Conservation (phyloP, 139 green algal genomes). For the Picochlorum sp. region DNA sequence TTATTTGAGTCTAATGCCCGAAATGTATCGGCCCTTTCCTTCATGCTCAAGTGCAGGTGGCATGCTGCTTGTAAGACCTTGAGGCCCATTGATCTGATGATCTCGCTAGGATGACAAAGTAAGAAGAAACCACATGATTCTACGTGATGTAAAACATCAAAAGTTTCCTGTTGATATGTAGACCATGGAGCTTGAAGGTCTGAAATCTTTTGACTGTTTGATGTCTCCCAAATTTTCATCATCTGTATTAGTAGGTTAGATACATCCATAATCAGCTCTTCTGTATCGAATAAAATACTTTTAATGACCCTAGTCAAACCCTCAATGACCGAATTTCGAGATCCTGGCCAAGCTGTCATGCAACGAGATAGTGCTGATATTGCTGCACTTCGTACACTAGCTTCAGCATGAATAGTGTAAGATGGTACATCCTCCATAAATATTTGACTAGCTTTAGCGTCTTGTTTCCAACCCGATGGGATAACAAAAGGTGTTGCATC, state of each 20-base stretch:
- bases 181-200: neutral
- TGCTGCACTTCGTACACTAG: slow-evolving; percentile 5
- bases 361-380: slow-evolving; percentile 35
- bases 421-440: slow-evolving; percentile 34
- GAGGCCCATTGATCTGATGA: neutral
- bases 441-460: neutral
- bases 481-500: slow-evolving; percentile 47
- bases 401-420: slow-evolving; percentile 42
- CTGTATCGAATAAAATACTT: slow-evolving; percentile 56
- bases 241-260: neutral
- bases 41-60: neutral
- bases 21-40: neutral
- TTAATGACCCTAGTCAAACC: slow-evolving; percentile 40
- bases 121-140: neutral
- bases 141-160: neutral
- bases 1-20: too few relatives aligned
- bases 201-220: neutral
- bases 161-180: neutral
- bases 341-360: slow-evolving; percentile 42
- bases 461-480: slow-evolving; percentile 43
- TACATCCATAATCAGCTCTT: slow-evolving; percentile 32
- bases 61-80: neutral
- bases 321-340: slow-evolving; percentile 51
- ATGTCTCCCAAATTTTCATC: neutral
- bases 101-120: neutral